Base-by-base conservation (phyloP, 1,139 yeast genomes). In the Yamadazyma songkhlaensis region DNA sequence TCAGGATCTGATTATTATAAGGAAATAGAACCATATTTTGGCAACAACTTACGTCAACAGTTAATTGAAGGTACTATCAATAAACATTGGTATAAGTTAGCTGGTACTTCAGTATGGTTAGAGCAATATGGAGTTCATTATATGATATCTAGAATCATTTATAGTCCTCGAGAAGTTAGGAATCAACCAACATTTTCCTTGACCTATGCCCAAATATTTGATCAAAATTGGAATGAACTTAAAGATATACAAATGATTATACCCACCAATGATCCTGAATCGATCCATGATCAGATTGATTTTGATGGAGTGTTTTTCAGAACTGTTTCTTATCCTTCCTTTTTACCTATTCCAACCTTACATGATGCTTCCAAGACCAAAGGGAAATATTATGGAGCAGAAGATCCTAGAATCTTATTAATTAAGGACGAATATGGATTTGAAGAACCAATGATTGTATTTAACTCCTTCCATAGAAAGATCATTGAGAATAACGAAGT, bases 381-480 rank as follows among this genome's bases (percentile, higher is more conserved):
- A 3, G 43, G 43, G n/a, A 49, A 49, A 31, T 66, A 52, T 41
- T 59, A 64, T 37, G 76, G 76, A 0, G 67, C 74, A 1, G 74
- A 70, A 46, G 75, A 70, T 42, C 72, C 75, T 2, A 54, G 73
- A 27, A 50, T 68, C 5, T 38, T 68, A 3, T 44, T 68, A 8
- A 60, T 63, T 6, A 55, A 52, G 31, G 66, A 64, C 41, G 41
- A 49, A 8, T 41, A 47, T 12, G 68, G 71, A 0, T 47, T 53
- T 37, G 67, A 63, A 29, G 74, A 68, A 40, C 74, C 74, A 0
- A 37, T 67, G 17, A 46, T 68, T 29, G 42, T 66, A 4, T 68
- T 52, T 46, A 68, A 68, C 42, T 48, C 62, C 3, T 50, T 55
- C 35, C 70, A 63, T 41, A 51, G 62, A 7, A 60, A 57, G 37